phyloP scores from a whole-genome alignment of 129 eudicot species.

The Arctium lappa region DNA sequence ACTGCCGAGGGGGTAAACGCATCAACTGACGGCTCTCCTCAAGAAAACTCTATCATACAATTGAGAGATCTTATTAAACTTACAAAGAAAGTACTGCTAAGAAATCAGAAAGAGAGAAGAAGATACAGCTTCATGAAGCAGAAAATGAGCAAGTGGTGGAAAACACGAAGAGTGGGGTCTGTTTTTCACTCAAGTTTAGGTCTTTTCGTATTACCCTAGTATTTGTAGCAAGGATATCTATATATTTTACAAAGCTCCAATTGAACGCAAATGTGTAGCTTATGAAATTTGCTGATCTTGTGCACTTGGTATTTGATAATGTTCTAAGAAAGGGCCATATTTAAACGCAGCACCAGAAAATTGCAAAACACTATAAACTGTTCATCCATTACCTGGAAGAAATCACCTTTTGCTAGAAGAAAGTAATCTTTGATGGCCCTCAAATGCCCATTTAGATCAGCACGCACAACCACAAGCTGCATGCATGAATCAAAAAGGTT shows the following conservation, averaged over 20 bases:
- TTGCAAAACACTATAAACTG: neutral
- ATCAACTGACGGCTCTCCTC: constrained; percentile 96
- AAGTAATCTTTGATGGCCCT: constrained; percentile 96
- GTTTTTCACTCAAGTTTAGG: neutral
- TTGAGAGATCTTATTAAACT: neutral
- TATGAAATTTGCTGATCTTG: neutral
- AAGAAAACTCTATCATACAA: constrained; percentile 69
- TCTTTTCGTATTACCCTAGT: neutral
- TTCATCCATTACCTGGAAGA: constrained; percentile 70
- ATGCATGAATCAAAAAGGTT: constrained; percentile 6
- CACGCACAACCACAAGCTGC: constrained; percentile 99
- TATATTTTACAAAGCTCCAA: neutral
- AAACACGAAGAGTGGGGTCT: neutral
- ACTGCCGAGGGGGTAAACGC: constrained; percentile 97
- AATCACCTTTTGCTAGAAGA: constrained; percentile 96
- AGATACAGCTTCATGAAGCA: neutral
- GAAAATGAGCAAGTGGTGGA: neutral
- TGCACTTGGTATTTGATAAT: neutral
- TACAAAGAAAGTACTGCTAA: neutral
- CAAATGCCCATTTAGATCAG: constrained; percentile 90
- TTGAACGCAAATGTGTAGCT: neutral
- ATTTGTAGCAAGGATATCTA: neutral
- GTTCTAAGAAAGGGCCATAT: neutral
- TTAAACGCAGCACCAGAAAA: neutral
- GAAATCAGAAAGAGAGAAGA: neutral